Conservation (phyloP, 805 yeast species). For the Sporopachydermia quercuum region DNA sequence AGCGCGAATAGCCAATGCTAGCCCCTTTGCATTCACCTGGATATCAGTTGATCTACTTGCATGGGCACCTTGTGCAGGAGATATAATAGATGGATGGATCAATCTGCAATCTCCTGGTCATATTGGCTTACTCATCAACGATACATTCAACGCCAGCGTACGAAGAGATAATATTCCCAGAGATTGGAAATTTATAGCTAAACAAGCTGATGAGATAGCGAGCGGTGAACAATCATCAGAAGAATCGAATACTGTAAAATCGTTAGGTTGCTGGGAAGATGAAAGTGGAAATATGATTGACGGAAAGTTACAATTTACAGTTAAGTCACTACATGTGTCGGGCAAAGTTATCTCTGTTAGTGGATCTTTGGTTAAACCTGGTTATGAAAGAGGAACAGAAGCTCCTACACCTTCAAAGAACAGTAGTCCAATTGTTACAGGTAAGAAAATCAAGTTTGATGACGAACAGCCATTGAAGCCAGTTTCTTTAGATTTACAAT, state of each 20-base stretch:
- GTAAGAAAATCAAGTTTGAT: neutral
- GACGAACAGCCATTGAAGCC: neutral
- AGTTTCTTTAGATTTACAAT: neutral
- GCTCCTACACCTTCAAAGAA: neutral
- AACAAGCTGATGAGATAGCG: constrained; percentile 44
- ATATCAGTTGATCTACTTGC: constrained; percentile 64
- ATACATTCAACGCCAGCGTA: constrained; percentile 88
- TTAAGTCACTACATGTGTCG: constrained; percentile 48
- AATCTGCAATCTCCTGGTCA: constrained; percentile 93
- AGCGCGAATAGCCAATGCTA: constrained; percentile 58
- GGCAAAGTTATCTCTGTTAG: constrained; percentile 78
- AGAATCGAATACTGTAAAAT: constrained; percentile 24
- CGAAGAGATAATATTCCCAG: constrained; percentile 76
- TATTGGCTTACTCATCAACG: constrained; percentile 80
- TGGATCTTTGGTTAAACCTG: constrained; percentile 64
- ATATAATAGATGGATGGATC: constrained; percentile 69
- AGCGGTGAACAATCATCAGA: constrained; percentile 9
- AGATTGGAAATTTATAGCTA: constrained; percentile 74
- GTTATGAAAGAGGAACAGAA: constrained; percentile 27
- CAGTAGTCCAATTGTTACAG: neutral
- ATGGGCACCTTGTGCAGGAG: constrained; percentile 89
- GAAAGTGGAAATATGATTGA: constrained; percentile 58
- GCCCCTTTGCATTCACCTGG: constrained; percentile 88
- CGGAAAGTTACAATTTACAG: constrained; percentile 66
- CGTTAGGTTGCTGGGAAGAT: constrained; percentile 84